These are phyloP conservation scores for Alternaria postmessia DNA, from an alignment of 2,329 filamentous ascomycete species.

Conservation along the genomic window DNA sequence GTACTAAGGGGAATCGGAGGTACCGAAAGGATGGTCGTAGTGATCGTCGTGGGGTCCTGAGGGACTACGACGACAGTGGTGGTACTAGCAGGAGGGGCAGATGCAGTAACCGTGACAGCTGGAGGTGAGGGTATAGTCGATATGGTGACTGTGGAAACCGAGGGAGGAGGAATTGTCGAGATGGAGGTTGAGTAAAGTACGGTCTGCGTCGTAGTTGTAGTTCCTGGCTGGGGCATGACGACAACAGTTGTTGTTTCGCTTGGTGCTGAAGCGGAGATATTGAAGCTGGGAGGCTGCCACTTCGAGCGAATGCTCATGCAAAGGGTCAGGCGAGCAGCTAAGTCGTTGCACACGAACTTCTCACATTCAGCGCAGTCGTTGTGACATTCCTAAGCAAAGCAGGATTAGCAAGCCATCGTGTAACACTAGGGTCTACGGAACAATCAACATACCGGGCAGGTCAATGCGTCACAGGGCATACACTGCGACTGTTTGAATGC, in stretches of 20 bases:
- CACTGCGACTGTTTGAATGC: constrained; percentile 7
- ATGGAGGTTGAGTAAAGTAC: not conserved
- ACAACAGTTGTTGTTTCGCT: constrained; percentile 5
- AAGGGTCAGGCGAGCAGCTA: not conserved
- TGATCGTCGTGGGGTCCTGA: not conserved
- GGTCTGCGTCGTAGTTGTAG: not conserved
- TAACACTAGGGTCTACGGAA: not conserved
- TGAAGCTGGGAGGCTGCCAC: constrained; percentile 3
- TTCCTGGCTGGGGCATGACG: not conserved
- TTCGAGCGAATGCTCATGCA: constrained; percentile 13
- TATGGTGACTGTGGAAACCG: not conserved
- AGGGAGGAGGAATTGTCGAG: not conserved
- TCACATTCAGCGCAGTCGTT: constrained; percentile 5
- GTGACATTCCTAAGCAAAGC: constrained; percentile 5
- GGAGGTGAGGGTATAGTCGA: not conserved
- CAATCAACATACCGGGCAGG: constrained; percentile 5
- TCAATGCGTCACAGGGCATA: not conserved
- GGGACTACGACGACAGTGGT: not conserved
- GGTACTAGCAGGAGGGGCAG: not conserved
- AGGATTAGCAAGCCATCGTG: not conserved
- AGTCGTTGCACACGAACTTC: constrained; percentile 3
- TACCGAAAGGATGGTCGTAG: not conserved
- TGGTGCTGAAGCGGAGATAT: not conserved
- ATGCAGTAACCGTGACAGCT: not conserved
- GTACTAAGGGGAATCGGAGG: not conserved